A percentile compares a stretch with the other conserved stretches of the same genome.
Evolutionary conservation across 202 grass and related monocot genomes (phyloP).

Genomic region (Setaria viridis): DNA sequence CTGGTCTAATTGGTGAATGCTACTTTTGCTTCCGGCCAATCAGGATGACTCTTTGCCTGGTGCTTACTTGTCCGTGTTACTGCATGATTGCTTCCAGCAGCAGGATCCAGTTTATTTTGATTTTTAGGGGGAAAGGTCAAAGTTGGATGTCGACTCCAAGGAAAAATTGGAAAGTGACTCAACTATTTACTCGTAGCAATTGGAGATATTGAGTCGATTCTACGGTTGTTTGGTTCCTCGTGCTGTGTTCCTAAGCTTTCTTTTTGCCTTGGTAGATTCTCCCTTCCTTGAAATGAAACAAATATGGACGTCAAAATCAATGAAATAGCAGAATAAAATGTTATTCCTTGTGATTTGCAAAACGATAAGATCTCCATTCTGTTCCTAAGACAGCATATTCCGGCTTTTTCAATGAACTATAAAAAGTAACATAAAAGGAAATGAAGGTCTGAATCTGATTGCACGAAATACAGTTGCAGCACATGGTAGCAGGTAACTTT

Average conservation of each 20-base stretch:
- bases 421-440: not conserved
- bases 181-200: not conserved
- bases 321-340: not conserved
- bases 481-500: constrained; percentile 42
- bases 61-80: not conserved
- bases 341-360: constrained; percentile 19
- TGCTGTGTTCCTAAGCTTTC: constrained; percentile 8
- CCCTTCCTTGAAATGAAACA: constrained; percentile 32
- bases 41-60: not conserved
- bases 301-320: constrained; percentile 33
- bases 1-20: not conserved
- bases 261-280: constrained; percentile 31
- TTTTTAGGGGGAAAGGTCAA: not conserved
- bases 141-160: constrained; percentile 26
- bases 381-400: constrained; percentile 32
- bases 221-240: constrained; percentile 25
- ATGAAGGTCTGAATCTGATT: constrained; percentile 22
- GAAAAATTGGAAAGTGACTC: not conserved
- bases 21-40: constrained; percentile 23
- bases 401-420: not conserved
- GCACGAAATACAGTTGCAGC: constrained; percentile 31
- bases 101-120: not conserved
- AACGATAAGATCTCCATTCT: constrained; percentile 14
- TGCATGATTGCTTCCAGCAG: not conserved
- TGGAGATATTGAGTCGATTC: not conserved